Conservation (phyloP, 2,329 filamentous ascomycete genomes). For the Rutstroemia sydowiana region DNA sequence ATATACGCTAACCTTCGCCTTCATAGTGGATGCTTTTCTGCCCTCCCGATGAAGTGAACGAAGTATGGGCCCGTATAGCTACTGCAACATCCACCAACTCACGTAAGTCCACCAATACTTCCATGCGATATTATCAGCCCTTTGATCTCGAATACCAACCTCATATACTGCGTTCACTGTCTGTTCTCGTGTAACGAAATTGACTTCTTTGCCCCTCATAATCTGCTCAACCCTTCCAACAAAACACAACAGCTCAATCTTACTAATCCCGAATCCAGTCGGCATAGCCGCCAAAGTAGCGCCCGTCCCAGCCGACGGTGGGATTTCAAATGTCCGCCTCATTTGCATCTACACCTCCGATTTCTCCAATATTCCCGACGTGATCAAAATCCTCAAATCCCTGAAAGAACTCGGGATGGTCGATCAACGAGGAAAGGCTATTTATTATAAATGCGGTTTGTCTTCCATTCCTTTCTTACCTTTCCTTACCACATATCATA, state of each 20-base stretch:
- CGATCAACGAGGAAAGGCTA: slow-evolving; percentile 37
- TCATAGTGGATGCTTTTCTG: slow-evolving; percentile 69
- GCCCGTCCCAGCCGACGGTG: slow-evolving; percentile 36
- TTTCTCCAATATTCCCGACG: slow-evolving; percentile 61
- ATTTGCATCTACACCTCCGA: slow-evolving; percentile 75
- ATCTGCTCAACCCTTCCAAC: too few species aligned
- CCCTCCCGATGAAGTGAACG: slow-evolving; percentile 44
- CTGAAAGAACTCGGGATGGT: slow-evolving; percentile 58
- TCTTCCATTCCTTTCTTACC: neutral
- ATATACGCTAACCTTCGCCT: slow-evolving; percentile 25
- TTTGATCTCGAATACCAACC: too few species aligned
- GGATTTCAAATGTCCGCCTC: slow-evolving; percentile 41
- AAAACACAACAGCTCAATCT: too few species aligned
- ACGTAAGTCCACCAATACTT: slow-evolving; percentile 16
- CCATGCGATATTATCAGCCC: too few species aligned
- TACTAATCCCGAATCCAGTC: slow-evolving; percentile 30
- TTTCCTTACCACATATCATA: neutral
- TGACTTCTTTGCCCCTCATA: too few species aligned
- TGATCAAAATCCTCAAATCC: slow-evolving; percentile 57
- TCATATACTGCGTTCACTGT: too few species aligned
- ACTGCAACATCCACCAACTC: slow-evolving; percentile 63
- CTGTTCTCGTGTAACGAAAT: too few species aligned
- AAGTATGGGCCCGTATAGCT: slow-evolving; percentile 48
- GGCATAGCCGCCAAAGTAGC: slow-evolving; percentile 69
- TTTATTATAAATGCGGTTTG: slow-evolving; percentile 64